Conservation (phyloP, 2,329 filamentous ascomycete species). For the Dactylella cylindrospora region DNA sequence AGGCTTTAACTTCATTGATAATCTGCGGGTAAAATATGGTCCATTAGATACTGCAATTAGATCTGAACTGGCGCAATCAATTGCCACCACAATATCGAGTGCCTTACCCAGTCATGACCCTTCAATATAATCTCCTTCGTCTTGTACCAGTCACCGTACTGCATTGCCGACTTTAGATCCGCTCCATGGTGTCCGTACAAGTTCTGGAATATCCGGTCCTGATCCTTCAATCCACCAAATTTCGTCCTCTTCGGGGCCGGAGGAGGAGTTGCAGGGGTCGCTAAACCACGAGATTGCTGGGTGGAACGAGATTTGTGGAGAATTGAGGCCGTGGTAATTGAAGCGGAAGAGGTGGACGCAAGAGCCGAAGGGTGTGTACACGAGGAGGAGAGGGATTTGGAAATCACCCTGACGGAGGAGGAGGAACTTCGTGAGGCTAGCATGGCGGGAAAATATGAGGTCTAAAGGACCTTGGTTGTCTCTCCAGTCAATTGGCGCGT, state of each 20-base stretch:
- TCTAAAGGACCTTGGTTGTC: constrained; percentile 19
- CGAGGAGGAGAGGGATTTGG: constrained; percentile 34
- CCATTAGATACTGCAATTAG: constrained; percentile 29
- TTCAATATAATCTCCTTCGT: constrained; percentile 98
- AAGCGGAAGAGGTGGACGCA: constrained; percentile 36
- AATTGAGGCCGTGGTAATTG: constrained; percentile 46
- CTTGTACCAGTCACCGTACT: constrained; percentile 99
- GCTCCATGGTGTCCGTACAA: constrained; percentile 90
- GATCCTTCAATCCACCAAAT: constrained; percentile 87
- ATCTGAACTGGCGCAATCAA: constrained; percentile 2
- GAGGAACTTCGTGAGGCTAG: constrained; percentile 32
- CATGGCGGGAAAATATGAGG: constrained; percentile 23
- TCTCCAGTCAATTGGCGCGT: constrained; percentile 39
- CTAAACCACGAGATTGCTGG: constrained; percentile 70
- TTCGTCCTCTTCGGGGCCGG: constrained; percentile 66
- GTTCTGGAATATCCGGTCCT: constrained; percentile 99
- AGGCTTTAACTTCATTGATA: constrained; percentile 95
- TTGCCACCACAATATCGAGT: constrained; percentile 47
- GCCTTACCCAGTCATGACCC: constrained; percentile 83
- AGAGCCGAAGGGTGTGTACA: too few relatives aligned
- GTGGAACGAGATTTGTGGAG: constrained; percentile 49
- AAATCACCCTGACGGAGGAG: constrained; percentile 35
- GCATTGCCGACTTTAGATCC: constrained; percentile 90
- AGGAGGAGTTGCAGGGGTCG: constrained; percentile 73
- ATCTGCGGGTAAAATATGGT: constrained; percentile 60